Evolutionary conservation across 805 yeast genomes (phyloP).

Genomic region (Pichia manshurica): DNA sequence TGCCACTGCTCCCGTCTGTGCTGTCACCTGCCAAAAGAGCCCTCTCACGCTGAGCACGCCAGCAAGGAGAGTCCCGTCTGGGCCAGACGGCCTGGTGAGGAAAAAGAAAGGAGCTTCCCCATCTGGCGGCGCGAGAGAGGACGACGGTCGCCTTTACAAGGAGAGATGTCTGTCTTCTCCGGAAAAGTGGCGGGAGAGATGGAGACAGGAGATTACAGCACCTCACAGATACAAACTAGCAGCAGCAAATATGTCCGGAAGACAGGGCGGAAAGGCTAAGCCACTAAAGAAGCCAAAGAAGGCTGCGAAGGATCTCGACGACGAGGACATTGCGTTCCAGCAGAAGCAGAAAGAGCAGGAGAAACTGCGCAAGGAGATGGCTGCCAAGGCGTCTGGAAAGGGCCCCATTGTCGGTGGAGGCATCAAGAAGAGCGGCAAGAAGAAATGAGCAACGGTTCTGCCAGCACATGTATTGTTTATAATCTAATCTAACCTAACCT

Average conservation of each 20-base stretch:
- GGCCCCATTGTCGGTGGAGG: slow-evolving; percentile 94
- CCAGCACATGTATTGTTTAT: no score
- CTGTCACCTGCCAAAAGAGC: no score
- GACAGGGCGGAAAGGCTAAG: slow-evolving; percentile 97
- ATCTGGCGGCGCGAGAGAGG: no score
- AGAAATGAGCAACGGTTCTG: slow-evolving; percentile 30
- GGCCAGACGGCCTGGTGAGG: no score
- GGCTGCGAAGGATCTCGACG: slow-evolving; percentile 68
- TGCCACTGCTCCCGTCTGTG: no score
- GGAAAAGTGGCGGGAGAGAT: no score
- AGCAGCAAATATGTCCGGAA: slow-evolving; percentile 64
- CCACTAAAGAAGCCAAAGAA: slow-evolving; percentile 83
- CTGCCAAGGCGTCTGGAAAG: slow-evolving; percentile 78
- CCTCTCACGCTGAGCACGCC: background rate
- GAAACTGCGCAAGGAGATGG: slow-evolving; percentile 86
- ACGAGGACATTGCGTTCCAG: slow-evolving; percentile 85
- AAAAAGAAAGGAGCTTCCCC: no score
- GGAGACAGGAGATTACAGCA: no score
- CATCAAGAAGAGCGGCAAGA: slow-evolving; percentile 81
- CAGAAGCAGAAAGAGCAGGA: slow-evolving; percentile 94
- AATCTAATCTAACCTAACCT: no score
- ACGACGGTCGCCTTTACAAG: background rate
- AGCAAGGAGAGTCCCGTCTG: no score
- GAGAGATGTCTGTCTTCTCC: no score
- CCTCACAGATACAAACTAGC: background rate